Evolutionary conservation across 306 rosid genomes (phyloP).

Genomic region (Corylus avellana): DNA sequence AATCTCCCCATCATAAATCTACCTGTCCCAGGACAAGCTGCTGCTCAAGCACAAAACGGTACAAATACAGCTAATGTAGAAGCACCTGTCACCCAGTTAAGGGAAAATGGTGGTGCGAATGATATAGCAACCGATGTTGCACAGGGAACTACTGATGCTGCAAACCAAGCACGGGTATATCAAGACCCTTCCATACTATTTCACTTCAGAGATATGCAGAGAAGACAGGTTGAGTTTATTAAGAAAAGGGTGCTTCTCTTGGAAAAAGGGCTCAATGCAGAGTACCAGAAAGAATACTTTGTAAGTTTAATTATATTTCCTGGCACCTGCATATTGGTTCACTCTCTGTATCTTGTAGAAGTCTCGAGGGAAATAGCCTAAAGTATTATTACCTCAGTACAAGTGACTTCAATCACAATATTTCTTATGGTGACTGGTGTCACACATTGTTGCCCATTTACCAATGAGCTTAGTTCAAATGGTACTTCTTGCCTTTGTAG

Average conservation of each 20-base stretch:
- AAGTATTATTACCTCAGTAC: conserved; percentile 5
- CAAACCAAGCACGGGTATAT: conserved; percentile 55
- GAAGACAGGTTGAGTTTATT: conserved; percentile 89
- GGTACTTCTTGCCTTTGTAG: too few species aligned
- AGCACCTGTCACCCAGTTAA: conserved; percentile 51
- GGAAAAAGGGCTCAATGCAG: conserved; percentile 92
- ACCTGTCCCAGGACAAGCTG: conserved; percentile 66
- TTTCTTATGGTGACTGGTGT: background rate
- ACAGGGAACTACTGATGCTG: conserved; percentile 60
- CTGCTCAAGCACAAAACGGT: conserved; percentile 65
- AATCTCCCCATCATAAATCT: conserved; percentile 81
- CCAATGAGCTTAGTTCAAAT: too few species aligned
- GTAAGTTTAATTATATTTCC: conserved; percentile 50
- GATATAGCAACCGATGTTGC: conserved; percentile 51
- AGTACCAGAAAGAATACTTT: conserved; percentile 80
- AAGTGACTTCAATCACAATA: conserved; percentile 15
- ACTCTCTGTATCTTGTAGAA: conserved; percentile 6
- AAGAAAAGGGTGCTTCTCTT: conserved; percentile 96
- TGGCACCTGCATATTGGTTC: conserved; percentile 13
- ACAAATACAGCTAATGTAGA: conserved; percentile 46
- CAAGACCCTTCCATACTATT: conserved; percentile 63
- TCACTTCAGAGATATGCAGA: conserved; percentile 94
- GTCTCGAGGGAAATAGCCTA: conserved; percentile 4
- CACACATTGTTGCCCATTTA: too few species aligned
- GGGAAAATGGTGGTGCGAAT: conserved; percentile 66